A percentile compares a stretch with the other conserved stretches of the same genome.
These are phyloP conservation scores for Amanita molliuscula DNA, from an alignment of 768 basidiomycete species.

Conservation along the genomic window DNA sequence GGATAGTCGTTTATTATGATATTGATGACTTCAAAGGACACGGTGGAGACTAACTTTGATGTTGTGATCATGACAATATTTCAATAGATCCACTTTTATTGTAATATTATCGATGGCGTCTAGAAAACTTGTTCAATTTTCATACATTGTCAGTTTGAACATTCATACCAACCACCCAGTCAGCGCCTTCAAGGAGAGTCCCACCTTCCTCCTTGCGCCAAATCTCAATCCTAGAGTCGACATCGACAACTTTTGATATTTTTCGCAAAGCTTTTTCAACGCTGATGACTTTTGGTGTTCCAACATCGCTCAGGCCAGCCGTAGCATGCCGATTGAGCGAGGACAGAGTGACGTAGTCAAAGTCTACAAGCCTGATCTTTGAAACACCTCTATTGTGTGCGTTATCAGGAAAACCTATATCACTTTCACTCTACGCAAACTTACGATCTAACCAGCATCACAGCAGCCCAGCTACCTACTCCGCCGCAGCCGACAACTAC, in stretches of 20 bases:
- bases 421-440: slow-evolving; percentile 18
- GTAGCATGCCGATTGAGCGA: slow-evolving; percentile 94
- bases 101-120: slow-evolving; percentile 98
- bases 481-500: slow-evolving; percentile 94
- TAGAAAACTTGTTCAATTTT: slow-evolving; percentile 11
- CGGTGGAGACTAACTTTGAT: slow-evolving; percentile 51
- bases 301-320: slow-evolving; percentile 82
- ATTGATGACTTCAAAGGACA: background rate
- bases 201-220: slow-evolving; percentile 83
- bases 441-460: slow-evolving; percentile 88
- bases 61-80: slow-evolving; percentile 70
- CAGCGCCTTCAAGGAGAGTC: slow-evolving; percentile 64
- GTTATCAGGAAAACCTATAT: background rate
- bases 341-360: slow-evolving; percentile 92
- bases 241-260: slow-evolving; percentile 78
- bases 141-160: slow-evolving; percentile 4
- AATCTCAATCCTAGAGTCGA: slow-evolving; percentile 75
- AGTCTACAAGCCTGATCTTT: slow-evolving; percentile 77
- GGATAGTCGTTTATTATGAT: slow-evolving; percentile 16
- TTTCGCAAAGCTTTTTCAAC: slow-evolving; percentile 57
- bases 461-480: slow-evolving; percentile 92
- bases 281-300: slow-evolving; percentile 82
- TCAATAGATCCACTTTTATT: slow-evolving; percentile 90
- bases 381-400: slow-evolving; percentile 48
- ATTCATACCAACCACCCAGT: slow-evolving; percentile 83